These are phyloP conservation scores for Aspergillus transmontanensis DNA, from an alignment of 2,329 filamentous ascomycete species.

Conservation along the genomic window DNA sequence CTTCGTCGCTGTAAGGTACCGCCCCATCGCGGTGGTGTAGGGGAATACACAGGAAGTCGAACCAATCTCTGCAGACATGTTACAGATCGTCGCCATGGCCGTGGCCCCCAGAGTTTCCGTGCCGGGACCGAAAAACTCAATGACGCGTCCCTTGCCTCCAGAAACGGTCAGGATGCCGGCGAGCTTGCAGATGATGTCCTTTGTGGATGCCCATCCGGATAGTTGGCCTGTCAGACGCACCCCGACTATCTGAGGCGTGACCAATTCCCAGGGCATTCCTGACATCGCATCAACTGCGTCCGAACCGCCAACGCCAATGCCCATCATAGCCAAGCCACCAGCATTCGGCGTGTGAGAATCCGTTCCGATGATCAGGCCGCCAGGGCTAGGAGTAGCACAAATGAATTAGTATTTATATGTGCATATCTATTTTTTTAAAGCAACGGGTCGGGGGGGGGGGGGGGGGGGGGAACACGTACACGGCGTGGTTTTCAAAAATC, in stretches of 20 bases:
- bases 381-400: slow-evolving; percentile 54
- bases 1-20: too few species aligned
- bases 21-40: too few species aligned
- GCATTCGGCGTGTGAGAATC: slow-evolving; percentile 95
- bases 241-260: slow-evolving; percentile 3
- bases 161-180: slow-evolving; percentile 94
- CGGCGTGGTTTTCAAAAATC: too few species aligned
- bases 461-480: too few species aligned
- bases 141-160: slow-evolving; percentile 85
- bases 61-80: too few species aligned
- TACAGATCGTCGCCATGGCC: too few species aligned
- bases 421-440: too few species aligned
- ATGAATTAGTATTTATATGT: too few species aligned
- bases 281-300: slow-evolving; percentile 63
- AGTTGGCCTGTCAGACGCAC: slow-evolving; percentile 44
- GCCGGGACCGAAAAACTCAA: slow-evolving; percentile 28
- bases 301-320: slow-evolving; percentile 93
- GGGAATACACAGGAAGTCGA: too few species aligned
- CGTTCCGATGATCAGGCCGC: slow-evolving; percentile 91
- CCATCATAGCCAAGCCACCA: slow-evolving; percentile 88
- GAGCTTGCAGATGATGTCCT: slow-evolving; percentile 94
- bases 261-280: too few species aligned
- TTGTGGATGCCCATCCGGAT: slow-evolving; percentile 85
- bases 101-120: not conserved
- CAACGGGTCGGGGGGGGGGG: accelerated